Conservation (phyloP, 345 rosid species). For the Populus tremula region DNA sequence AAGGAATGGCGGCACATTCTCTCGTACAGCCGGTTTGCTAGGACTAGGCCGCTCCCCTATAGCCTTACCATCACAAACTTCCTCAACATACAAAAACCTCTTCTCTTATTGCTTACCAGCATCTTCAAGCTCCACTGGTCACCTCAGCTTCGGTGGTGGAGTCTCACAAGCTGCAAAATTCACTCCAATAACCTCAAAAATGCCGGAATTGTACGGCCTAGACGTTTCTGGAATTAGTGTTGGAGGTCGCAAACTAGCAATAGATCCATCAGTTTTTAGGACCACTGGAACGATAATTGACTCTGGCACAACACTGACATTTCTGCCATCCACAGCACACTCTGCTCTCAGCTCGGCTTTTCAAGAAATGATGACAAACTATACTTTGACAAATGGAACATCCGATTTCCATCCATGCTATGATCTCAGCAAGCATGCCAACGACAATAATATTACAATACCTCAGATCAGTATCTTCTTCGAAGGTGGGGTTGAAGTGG, state of each 20-base stretch:
- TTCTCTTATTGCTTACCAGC: neutral
- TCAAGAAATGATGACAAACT: constrained; percentile 3
- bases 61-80: neutral
- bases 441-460: neutral
- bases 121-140: neutral
- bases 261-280: neutral
- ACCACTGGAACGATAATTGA: constrained; percentile 15
- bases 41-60: neutral
- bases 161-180: neutral
- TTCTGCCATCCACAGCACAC: constrained; percentile 11
- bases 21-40: neutral
- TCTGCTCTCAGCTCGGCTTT: constrained; percentile 10
- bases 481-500: constrained; percentile 3
- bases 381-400: neutral
- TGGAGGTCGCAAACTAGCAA: neutral
- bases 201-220: neutral
- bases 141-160: neutral
- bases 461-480: neutral
- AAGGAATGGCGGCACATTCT: neutral
- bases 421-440: neutral
- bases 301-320: constrained; percentile 29
- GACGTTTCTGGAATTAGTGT: neutral
- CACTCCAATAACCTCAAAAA: neutral
- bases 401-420: neutral
- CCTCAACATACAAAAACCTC: neutral